These are phyloP conservation scores for Coprinellus micaceus DNA, from an alignment of 768 basidiomycete species.

Conservation along the genomic window DNA sequence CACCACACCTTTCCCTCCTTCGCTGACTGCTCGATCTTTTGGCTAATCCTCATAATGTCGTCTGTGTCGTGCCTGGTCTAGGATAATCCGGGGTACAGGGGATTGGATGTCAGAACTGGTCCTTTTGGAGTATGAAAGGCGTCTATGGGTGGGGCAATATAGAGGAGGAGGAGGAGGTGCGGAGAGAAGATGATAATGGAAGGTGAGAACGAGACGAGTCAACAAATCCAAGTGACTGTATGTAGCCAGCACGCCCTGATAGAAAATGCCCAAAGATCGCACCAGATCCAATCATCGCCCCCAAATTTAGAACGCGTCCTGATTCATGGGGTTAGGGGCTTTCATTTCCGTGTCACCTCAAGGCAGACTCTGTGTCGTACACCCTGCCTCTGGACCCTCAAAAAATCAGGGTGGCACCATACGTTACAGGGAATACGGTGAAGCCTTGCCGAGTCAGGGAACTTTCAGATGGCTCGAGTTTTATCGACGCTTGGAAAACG, in stretches of 20 bases:
- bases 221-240: background rate
- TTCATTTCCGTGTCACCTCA: constrained; percentile 20
- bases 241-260: constrained; percentile 5
- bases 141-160: background rate
- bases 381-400: too few species aligned
- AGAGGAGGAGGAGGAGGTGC: background rate
- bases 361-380: constrained; percentile 30
- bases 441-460: too few species aligned
- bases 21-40: constrained; percentile 84
- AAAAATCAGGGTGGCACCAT: too few species aligned
- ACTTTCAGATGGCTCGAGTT: too few species aligned
- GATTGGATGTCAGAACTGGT: too few species aligned
- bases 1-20: constrained; percentile 91
- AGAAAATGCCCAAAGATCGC: constrained; percentile 22
- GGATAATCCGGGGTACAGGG: too few species aligned
- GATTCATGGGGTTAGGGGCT: background rate
- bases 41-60: constrained; percentile 80
- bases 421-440: too few species aligned
- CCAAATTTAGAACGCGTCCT: background rate
- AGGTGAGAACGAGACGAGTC: background rate
- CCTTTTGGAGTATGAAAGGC: background rate
- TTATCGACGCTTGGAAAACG: too few species aligned
- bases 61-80: background rate
- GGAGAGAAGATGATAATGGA: background rate
- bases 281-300: constrained; percentile 18